Evolutionary conservation across 306 rosid species (phyloP).

Genomic region (Cucumis melo): DNA sequence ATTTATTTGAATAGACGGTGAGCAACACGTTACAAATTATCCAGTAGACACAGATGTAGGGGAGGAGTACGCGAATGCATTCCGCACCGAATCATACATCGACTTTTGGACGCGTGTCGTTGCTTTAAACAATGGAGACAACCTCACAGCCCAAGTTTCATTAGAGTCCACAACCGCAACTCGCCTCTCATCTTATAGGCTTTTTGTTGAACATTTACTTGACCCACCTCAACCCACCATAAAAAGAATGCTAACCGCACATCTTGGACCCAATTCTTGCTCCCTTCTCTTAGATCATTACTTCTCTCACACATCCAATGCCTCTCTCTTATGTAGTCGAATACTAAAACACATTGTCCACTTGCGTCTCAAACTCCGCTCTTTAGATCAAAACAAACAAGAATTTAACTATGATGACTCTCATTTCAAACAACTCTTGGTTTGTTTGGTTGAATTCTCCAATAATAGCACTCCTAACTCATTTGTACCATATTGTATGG

Average conservation of each 20-base stretch:
- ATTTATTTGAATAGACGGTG: conserved; percentile 6
- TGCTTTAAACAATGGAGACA: conserved; percentile 10
- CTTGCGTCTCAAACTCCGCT: conserved; percentile 25
- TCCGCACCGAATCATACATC: conserved; percentile 67
- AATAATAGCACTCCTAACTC: conserved; percentile 6
- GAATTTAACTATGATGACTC: too few relatives aligned
- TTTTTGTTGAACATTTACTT: conserved; percentile 52
- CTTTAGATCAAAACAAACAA: background rate
- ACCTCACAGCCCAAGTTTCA: conserved; percentile 5
- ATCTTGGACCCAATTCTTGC: conserved; percentile 5
- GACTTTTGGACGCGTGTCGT: conserved; percentile 74
- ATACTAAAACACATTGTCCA: conserved; percentile 36
- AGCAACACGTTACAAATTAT: background rate
- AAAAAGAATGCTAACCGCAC: conserved; percentile 17
- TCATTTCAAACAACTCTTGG: background rate
- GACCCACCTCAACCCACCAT: conserved; percentile 50
- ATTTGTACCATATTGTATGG: conserved; percentile 3
- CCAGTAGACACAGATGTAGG: conserved; percentile 28
- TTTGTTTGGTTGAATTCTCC: background rate
- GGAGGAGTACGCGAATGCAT: conserved; percentile 68
- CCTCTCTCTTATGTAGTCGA: conserved; percentile 42
- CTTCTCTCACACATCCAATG: conserved; percentile 47
- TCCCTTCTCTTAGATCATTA: conserved; percentile 33
- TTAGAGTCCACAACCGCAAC: conserved; percentile 36
- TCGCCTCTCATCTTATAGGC: conserved; percentile 66